Conservation (phyloP, 352 stramenopile species). For the Pythium diclinum region DNA sequence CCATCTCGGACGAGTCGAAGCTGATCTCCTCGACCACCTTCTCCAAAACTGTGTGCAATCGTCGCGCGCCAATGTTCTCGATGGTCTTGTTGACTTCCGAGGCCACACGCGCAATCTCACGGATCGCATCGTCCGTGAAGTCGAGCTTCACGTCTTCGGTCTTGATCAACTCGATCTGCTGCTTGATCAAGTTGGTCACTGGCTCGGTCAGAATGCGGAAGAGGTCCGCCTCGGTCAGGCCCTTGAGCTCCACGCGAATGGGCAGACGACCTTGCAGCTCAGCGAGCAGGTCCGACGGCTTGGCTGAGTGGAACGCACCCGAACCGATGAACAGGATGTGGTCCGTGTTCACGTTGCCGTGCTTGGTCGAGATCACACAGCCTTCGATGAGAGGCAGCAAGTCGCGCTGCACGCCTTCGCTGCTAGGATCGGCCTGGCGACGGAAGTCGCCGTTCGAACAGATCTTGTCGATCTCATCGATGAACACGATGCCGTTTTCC, state of each 20-base stretch:
- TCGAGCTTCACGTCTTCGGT: constrained; percentile 95
- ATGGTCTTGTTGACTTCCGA: constrained; percentile 95
- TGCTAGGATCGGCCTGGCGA: constrained; percentile 93
- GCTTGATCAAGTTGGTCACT: constrained; percentile 97
- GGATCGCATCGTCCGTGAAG: constrained; percentile 97
- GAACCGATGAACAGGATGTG: constrained; percentile 99
- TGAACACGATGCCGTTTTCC: constrained; percentile 99
- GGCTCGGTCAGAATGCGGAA: constrained; percentile 99
- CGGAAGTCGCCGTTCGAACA: constrained; percentile 94
- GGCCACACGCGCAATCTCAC: constrained; percentile 95
- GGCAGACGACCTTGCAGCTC: constrained; percentile 98
- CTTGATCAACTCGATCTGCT: constrained; percentile 97
- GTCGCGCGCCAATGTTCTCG: constrained; percentile 98
- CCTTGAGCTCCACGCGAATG: constrained; percentile 98
- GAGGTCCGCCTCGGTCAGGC: constrained; percentile 97
- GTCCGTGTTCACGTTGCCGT: constrained; percentile 99
- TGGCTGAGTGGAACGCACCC: constrained; percentile 97
- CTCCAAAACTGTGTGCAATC: constrained; percentile 97
- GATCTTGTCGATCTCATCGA: constrained; percentile 99
- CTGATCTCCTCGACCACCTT: constrained; percentile 99
- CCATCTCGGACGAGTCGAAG: constrained; percentile 96
- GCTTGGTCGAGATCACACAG: constrained; percentile 96
- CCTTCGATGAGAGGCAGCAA: constrained; percentile 98
- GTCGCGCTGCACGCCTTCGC: constrained; percentile 98
- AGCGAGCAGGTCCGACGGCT: constrained; percentile 97